Conservation (phyloP, 2,329 filamentous ascomycete species). For the Aspergillus melleus region DNA sequence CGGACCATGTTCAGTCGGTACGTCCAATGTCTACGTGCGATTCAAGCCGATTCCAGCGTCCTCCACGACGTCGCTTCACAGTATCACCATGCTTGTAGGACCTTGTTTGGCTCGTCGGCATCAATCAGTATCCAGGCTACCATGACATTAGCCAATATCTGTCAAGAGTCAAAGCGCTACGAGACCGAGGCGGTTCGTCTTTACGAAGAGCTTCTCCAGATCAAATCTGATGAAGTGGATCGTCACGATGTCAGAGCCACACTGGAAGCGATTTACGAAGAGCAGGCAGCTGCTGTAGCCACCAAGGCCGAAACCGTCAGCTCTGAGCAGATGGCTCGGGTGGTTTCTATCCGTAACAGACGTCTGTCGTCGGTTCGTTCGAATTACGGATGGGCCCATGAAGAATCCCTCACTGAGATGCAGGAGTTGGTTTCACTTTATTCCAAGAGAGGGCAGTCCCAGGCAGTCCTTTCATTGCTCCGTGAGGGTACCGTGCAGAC, state of each 20-base stretch:
- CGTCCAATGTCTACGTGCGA: conserved; percentile 35
- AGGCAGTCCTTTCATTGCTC: conserved; percentile 34
- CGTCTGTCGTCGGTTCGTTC: conserved; percentile 32
- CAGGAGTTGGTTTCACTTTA: conserved; percentile 39
- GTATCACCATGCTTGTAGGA: conserved; percentile 36
- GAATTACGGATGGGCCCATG: conserved; percentile 41
- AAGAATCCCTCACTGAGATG: conserved; percentile 39
- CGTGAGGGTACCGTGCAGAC: conserved; percentile 34
- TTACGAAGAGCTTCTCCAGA: conserved; percentile 40
- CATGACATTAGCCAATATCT: conserved; percentile 36
- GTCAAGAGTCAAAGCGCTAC: conserved; percentile 39
- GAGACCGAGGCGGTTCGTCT: conserved; percentile 36
- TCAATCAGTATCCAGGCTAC: conserved; percentile 41
- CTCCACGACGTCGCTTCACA: conserved; percentile 38
- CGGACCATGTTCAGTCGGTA: conserved; percentile 37
- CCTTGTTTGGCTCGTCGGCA: conserved; percentile 34
- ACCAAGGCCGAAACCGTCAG: conserved; percentile 27
- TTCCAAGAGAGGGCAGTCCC: conserved; percentile 32
- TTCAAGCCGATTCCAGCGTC: conserved; percentile 29
- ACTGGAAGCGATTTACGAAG: conserved; percentile 40
- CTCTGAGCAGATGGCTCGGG: conserved; percentile 29
- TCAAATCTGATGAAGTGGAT: conserved; percentile 34
- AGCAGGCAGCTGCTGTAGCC: conserved; percentile 30
- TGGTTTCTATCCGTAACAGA: conserved; percentile 31
- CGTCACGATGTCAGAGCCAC: conserved; percentile 34